These are phyloP conservation scores for Haberlea rhodopensis DNA, from an alignment of 257 asterid species.

Conservation along the genomic window DNA sequence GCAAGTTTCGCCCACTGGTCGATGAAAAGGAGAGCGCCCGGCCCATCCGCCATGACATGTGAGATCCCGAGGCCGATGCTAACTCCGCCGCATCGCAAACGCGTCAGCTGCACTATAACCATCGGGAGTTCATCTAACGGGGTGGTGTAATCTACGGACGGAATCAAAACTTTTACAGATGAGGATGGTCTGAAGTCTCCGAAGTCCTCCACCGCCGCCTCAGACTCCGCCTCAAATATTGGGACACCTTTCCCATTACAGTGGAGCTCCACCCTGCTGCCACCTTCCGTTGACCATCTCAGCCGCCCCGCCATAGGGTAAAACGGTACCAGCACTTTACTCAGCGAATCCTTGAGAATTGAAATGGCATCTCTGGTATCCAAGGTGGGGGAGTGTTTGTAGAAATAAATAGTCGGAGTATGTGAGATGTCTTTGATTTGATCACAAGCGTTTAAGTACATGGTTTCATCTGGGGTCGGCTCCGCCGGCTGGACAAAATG, in stretches of 20 bases:
- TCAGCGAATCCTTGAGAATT: conserved; percentile 34
- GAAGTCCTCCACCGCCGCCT: conserved; percentile 42
- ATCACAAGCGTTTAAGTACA: conserved; percentile 48
- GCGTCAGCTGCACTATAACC: conserved; percentile 48
- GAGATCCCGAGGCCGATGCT: conserved; percentile 47
- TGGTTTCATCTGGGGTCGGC: conserved; percentile 36
- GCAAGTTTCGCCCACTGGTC: conserved; percentile 47
- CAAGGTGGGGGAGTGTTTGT: conserved; percentile 25
- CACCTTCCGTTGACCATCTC: conserved; percentile 38
- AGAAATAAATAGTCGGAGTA: conserved; percentile 56
- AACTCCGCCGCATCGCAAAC: conserved; percentile 50
- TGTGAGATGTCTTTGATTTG: conserved; percentile 54
- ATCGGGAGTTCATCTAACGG: conserved; percentile 43
- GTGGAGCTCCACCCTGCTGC: conserved; percentile 59
- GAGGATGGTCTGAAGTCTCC: conserved; percentile 52
- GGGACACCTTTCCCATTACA: conserved; percentile 51
- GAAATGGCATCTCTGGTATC: conserved; percentile 18
- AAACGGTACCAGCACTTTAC: conserved; percentile 43
- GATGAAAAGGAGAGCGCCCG: conserved; percentile 46
- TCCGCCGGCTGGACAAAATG: conserved; percentile 60
- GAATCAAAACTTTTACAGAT: conserved; percentile 40
- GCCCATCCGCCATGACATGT: conserved; percentile 56
- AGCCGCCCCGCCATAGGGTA: conserved; percentile 64
- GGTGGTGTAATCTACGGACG: conserved; percentile 48
- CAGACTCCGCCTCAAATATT: conserved; percentile 49